Conservation (phyloP, 2,329 filamentous ascomycete genomes). For the Exophiala sp. region DNA sequence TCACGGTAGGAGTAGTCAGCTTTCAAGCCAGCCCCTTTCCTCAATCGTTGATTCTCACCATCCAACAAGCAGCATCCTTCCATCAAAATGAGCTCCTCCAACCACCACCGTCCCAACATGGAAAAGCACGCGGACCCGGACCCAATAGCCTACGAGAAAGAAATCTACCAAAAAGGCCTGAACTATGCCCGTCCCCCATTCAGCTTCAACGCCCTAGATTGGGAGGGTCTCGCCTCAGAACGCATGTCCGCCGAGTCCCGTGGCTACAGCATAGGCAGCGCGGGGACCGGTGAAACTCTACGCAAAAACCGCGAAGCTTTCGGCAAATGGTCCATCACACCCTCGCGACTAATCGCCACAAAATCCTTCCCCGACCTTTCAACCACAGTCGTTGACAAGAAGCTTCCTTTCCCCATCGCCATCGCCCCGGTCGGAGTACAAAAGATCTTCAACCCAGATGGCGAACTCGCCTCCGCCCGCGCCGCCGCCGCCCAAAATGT, state of each 20-base stretch:
- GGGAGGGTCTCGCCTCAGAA: conserved; percentile 55
- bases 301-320: conserved; percentile 59
- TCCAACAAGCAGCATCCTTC: no score
- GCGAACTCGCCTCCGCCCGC: conserved; percentile 61
- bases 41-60: no score
- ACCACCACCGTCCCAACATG: conserved; percentile 1
- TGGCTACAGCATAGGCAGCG: conserved; percentile 61
- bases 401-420: conserved; percentile 54
- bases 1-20: no score
- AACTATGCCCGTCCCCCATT: conserved; percentile 50
- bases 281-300: conserved; percentile 60
- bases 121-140: conserved; percentile 1
- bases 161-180: conserved; percentile 54
- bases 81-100: not conserved
- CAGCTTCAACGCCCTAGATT: conserved; percentile 57
- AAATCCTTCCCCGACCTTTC: conserved; percentile 48
- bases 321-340: conserved; percentile 39
- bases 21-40: no score
- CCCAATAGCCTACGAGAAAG: conserved; percentile 38
- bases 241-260: conserved; percentile 49
- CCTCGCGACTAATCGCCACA: conserved; percentile 48
- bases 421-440: conserved; percentile 69
- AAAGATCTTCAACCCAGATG: conserved; percentile 62
- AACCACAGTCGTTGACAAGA: conserved; percentile 51
- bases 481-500: conserved; percentile 59